Conservation (phyloP, 1,139 yeast genomes). For the Blastobotrys persicus region DNA sequence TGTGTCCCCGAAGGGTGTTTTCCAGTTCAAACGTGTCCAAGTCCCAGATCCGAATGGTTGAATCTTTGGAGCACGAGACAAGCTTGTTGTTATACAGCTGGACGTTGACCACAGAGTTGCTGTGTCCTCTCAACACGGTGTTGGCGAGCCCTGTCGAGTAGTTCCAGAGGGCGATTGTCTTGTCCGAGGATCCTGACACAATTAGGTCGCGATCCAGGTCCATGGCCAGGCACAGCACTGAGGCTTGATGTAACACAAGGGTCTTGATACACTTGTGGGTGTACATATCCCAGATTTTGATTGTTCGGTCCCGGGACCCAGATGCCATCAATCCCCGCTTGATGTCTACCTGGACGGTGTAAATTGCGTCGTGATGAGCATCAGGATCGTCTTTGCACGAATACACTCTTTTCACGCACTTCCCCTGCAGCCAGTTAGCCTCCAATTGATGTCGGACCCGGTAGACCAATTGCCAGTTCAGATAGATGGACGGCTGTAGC, state of each 20-base stretch:
- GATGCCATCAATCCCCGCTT: conserved; percentile 12
- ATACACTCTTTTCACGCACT: conserved; percentile 13
- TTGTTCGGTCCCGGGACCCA: conserved; percentile 15
- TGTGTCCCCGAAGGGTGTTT: conserved; percentile 11
- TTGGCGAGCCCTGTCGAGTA: conserved; percentile 7
- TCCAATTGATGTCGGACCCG: conserved; percentile 10
- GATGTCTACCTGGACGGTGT: conserved; percentile 15
- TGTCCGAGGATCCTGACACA: conserved; percentile 17
- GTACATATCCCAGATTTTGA: conserved; percentile 16
- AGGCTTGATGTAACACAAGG: conserved; percentile 12
- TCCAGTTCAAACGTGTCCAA: conserved; percentile 8
- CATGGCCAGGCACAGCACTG: conserved; percentile 15
- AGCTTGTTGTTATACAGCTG: conserved; percentile 10
- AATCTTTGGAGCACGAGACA: conserved; percentile 82
- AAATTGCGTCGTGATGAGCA: conserved; percentile 16
- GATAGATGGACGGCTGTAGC: background rate
- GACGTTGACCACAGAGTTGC: conserved; percentile 16
- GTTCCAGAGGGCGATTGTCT: conserved; percentile 14
- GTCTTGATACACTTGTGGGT: conserved; percentile 14
- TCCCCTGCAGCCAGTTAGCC: conserved; percentile 13
- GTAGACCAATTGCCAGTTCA: conserved; percentile 14
- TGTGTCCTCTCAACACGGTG: conserved; percentile 12
- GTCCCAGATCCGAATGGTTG: conserved; percentile 91
- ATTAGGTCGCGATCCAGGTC: conserved; percentile 18
- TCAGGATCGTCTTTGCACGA: conserved; percentile 6